Evolutionary conservation across 768 basidiomycete genomes (phyloP).

Genomic region (Hygrophorus pudorinus): DNA sequence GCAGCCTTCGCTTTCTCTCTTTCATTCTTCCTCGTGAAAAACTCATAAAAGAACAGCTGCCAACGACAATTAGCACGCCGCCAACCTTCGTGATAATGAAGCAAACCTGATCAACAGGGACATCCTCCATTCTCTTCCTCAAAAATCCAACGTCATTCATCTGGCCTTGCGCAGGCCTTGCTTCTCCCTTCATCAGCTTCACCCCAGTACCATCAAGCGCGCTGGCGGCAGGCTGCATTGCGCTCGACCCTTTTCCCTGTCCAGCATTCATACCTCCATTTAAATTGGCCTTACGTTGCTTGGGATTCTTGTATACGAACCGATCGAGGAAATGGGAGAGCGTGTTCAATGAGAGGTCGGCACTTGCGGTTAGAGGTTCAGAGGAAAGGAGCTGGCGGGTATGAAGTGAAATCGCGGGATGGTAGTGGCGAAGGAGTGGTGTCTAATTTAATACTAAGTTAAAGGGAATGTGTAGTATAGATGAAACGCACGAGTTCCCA

Average conservation of each 20-base stretch:
- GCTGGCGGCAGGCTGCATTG: conserved; percentile 90
- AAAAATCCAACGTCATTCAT: conserved; percentile 76
- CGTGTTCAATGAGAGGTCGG: conserved; percentile 88
- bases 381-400: conserved; percentile 70
- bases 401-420: conserved; percentile 83
- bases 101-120: conserved; percentile 81
- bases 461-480: background rate
- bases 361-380: conserved; percentile 67
- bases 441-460: conserved; percentile 31
- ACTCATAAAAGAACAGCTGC: conserved; percentile 87
- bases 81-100: background rate
- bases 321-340: conserved; percentile 93
- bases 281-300: conserved; percentile 38
- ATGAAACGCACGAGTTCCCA: conserved; percentile 75
- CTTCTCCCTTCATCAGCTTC: conserved; percentile 59
- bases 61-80: background rate
- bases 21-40: conserved; percentile 65
- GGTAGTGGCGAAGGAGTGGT: conserved; percentile 78
- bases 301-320: conserved; percentile 95
- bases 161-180: conserved; percentile 28
- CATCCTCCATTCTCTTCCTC: conserved; percentile 53
- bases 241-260: conserved; percentile 66
- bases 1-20: conserved; percentile 36
- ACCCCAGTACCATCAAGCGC: conserved; percentile 54
- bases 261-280: conserved; percentile 11